These are phyloP conservation scores for Podochytrium sp. DNA, from an alignment of 192 early-diverging fungal species.

Conservation along the genomic window DNA sequence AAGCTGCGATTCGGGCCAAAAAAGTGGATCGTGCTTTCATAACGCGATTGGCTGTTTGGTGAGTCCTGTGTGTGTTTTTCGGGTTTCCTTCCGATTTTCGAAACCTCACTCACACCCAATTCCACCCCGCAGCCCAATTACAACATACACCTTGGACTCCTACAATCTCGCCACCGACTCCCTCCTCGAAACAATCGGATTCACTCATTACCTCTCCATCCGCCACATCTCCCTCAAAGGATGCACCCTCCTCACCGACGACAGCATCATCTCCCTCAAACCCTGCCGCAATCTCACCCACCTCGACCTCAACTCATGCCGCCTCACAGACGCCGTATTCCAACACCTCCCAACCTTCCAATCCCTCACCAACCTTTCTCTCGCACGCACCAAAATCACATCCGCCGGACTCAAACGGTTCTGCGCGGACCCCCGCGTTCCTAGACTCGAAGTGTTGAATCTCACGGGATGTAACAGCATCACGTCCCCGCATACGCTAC, in stretches of 20 bases:
- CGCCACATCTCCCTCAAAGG: slow-evolving; percentile 8
- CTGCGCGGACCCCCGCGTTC: slow-evolving; percentile 19
- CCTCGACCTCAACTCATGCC: slow-evolving; percentile 1
- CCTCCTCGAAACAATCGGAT: slow-evolving; percentile 25
- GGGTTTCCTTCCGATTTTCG: neutral
- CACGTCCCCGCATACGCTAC: neutral
- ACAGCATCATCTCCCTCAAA: slow-evolving; percentile 15
- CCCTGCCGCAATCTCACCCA: slow-evolving; percentile 14
- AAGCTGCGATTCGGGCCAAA: neutral
- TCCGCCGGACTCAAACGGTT: slow-evolving; percentile 42
- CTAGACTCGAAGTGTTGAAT: slow-evolving; percentile 3
- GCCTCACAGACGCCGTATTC: slow-evolving; percentile 10
- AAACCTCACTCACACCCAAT: neutral
- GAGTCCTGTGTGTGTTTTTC: no score
- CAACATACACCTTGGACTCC: slow-evolving; percentile 20
- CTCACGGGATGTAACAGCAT: slow-evolving; percentile 24
- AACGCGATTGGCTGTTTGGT: slow-evolving; percentile 23
- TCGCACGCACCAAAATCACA: slow-evolving; percentile 62
- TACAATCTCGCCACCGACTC: slow-evolving; percentile 38
- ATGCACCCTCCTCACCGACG: slow-evolving; percentile 28
- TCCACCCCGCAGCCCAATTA: neutral
- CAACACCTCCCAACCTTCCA: slow-evolving; percentile 21
- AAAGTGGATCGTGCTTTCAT: slow-evolving; percentile 25
- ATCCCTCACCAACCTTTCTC: slow-evolving; percentile 18
- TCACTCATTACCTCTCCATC: slow-evolving; percentile 14